Percentiles rank a stretch among this genome's conserved stretches.
Conservation (phyloP, 2,329 filamentous ascomycete genomes). For the Escovopsis weberi region DNA sequence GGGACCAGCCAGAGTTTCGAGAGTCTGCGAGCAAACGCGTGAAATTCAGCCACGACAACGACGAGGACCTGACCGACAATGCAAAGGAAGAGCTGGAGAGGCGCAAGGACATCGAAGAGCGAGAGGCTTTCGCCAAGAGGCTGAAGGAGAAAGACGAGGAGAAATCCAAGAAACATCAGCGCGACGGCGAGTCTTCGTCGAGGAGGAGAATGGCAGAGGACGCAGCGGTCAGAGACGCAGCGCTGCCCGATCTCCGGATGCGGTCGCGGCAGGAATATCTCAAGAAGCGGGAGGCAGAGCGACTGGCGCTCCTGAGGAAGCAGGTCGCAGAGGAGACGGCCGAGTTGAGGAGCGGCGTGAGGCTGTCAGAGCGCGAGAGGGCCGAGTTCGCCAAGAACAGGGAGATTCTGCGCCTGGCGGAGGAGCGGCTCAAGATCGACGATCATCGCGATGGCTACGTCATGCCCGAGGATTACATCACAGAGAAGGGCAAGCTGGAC, state of each 20-base stretch:
- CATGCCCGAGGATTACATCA: constrained; percentile 91
- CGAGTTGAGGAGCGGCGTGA: constrained; percentile 62
- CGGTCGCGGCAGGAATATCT: constrained; percentile 85
- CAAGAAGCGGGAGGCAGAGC: constrained; percentile 79
- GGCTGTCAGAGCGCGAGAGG: constrained; percentile 63
- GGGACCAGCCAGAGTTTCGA: constrained; percentile 38
- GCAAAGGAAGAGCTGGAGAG: constrained; percentile 42
- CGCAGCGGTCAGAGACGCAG: constrained; percentile 49
- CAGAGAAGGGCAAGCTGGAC: constrained; percentile 81
- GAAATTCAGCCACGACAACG: constrained; percentile 44
- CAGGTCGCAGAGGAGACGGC: constrained; percentile 82
- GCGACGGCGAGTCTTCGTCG: constrained; percentile 40
- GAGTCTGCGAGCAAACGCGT: constrained; percentile 59
- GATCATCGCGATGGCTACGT: constrained; percentile 85
- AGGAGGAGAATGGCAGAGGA: constrained; percentile 38
- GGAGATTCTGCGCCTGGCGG: constrained; percentile 65
- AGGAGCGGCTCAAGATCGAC: constrained; percentile 76
- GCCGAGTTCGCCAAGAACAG: constrained; percentile 81
- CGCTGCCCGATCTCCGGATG: constrained; percentile 68
- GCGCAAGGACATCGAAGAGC: constrained; percentile 55
- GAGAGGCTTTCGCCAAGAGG: constrained; percentile 66
- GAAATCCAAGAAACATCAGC: constrained; percentile 53
- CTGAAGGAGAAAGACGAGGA: constrained; percentile 57
- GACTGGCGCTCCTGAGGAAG: constrained; percentile 70
- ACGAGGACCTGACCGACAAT: constrained; percentile 43